Percentiles rank a stretch among this genome's conserved stretches.
phyloP scores from a whole-genome alignment of 2,329 filamentous ascomycete species.

The Alternaria sp. region DNA sequence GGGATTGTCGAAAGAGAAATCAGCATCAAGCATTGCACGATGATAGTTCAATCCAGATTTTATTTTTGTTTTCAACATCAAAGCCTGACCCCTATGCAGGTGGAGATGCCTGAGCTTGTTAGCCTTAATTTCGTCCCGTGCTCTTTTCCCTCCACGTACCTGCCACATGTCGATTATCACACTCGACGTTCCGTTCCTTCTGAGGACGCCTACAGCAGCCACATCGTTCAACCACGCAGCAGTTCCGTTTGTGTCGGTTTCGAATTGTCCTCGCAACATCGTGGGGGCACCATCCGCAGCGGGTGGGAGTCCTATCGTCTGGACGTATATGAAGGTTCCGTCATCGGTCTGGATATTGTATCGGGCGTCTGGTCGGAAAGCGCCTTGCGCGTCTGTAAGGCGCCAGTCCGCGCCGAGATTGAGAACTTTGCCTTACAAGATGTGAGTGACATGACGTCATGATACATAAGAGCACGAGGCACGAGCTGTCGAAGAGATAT shows the following conservation, averaged over 20 bases:
- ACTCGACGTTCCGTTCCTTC: slow-evolving; percentile 21
- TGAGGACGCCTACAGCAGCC: slow-evolving; percentile 37
- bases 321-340: slow-evolving; percentile 43
- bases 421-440: slow-evolving; percentile 35
- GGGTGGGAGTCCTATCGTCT: slow-evolving; percentile 40
- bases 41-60: neutral
- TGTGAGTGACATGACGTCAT: slow-evolving; percentile 19
- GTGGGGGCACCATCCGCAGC: slow-evolving; percentile 28
- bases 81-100: neutral
- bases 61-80: neutral
- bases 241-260: slow-evolving; percentile 40
- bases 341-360: slow-evolving; percentile 49
- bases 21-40: neutral
- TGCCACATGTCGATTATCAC: slow-evolving; percentile 39
- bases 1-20: neutral
- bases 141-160: slow-evolving; percentile 7
- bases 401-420: slow-evolving; percentile 50
- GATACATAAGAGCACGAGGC: neutral
- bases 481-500: neutral
- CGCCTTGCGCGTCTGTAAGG: slow-evolving; percentile 31
- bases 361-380: slow-evolving; percentile 44
- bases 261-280: slow-evolving; percentile 43
- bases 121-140: neutral
- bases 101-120: neutral
- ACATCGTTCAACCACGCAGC: slow-evolving; percentile 50